Evolutionary conservation across 192 early-diverging fungal genomes (phyloP), one percentile per base, ranked within the genome.

Genomic region (Obelidium mucronatum): DNA sequence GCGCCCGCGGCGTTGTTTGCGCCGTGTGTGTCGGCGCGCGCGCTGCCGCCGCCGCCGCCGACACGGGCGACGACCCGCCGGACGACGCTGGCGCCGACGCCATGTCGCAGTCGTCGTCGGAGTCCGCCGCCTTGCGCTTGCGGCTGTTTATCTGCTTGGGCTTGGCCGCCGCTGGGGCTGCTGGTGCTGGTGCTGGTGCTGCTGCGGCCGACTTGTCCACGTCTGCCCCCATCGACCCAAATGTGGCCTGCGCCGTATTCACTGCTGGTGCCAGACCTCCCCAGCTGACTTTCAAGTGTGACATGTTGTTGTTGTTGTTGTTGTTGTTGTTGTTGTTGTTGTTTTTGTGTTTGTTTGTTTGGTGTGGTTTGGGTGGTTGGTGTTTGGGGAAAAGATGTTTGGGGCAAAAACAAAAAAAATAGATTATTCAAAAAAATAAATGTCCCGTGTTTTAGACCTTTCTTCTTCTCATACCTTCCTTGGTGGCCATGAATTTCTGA

Each of bases 251-350:
- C 8, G 63, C 63, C 17, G 31, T 22, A 36, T 66, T 66, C 33
- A 66, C 37, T 28, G 34, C 40, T 28, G 63, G 34, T 13, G 35
- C 31, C 31, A 66, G 33, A 36, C 31, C 26, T 13, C 63, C 63
- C 63, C 63, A 66, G 22, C 33, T 37, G 13, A 66, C 63, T 40
- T 40, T 35, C 31, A 66, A 40, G 15, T 66, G 63, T 17, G 63
- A 35, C 63, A 66, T 66, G n/a, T 65, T 3, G 17, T 59, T 24
- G 24, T 59, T 59, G 8, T 24, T 30, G 31, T 6, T 24, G 8
- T 59, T n/a, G n/a, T n/a, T n/a, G n/a, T n/a, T n/a, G n/a, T 65
- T 3, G 17, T 59, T 24, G 24, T 59, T 59, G 8, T 24, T 30
- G 31, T 6, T 24, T 59, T 59, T n/a, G n/a, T n/a, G n/a, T n/a